Evolutionary conservation across 371 early-diverging fungal genomes (phyloP).

Genomic region (Mucor irregularis): DNA sequence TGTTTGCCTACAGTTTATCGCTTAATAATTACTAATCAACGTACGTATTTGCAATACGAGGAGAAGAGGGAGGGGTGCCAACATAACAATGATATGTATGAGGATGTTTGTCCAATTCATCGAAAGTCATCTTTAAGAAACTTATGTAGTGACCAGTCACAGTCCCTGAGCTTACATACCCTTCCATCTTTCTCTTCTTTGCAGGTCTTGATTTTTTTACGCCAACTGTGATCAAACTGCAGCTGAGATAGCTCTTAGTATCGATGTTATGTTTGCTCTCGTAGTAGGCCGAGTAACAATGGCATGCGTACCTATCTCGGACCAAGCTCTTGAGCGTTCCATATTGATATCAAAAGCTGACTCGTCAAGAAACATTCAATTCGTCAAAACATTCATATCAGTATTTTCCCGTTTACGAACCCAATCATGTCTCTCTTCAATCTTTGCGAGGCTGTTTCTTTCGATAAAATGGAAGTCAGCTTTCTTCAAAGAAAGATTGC

Average conservation of each 20-base stretch:
- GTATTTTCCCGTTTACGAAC: constrained; percentile 18
- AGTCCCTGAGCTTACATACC: constrained; percentile 24
- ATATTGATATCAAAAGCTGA: constrained; percentile 19
- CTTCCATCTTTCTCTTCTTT: constrained; percentile 26
- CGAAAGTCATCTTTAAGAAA: constrained; percentile 20
- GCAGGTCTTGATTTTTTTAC: constrained; percentile 25
- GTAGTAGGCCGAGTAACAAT: constrained; percentile 20
- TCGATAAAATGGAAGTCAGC: constrained; percentile 5
- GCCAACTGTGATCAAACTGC: constrained; percentile 23
- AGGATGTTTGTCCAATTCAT: constrained; percentile 25
- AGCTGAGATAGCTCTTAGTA: constrained; percentile 27
- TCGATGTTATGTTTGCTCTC: constrained; percentile 26
- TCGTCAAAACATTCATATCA: constrained; percentile 13
- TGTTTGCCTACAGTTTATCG: no score
- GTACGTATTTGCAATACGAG: no score
- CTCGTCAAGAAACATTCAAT: constrained; percentile 20
- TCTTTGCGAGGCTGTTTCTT: constrained; percentile 12
- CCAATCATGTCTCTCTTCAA: constrained; percentile 10
- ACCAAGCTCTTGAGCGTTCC: constrained; percentile 21
- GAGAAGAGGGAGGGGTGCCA: no score
- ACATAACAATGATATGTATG: no score
- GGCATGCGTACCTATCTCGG: constrained; percentile 9
- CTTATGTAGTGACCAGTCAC: constrained; percentile 18
- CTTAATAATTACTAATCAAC: no score
- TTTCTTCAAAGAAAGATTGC: constrained; percentile 10